Percentiles rank a stretch among this genome's conserved stretches.
Evolutionary conservation across 176 grass and related monocot genomes (phyloP).

Genomic region (Eragrostis curvula): DNA sequence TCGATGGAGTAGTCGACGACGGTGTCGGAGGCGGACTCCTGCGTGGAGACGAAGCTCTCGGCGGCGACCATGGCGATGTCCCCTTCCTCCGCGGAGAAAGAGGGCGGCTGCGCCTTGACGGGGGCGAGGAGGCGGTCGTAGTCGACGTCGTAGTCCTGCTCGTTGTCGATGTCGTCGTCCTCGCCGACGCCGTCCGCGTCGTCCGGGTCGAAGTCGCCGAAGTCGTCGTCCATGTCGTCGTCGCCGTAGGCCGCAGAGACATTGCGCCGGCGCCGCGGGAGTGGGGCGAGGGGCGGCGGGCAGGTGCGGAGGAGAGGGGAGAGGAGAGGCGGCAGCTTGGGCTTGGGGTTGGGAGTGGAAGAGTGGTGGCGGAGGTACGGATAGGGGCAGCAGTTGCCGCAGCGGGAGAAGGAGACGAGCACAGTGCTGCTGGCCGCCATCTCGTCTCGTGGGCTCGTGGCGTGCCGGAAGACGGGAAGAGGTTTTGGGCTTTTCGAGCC

Average conservation of each 20-base stretch:
- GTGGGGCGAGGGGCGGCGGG: neutral
- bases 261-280: constrained; percentile 16
- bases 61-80: constrained; percentile 71
- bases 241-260: constrained; percentile 54
- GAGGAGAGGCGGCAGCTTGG: neutral
- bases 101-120: constrained; percentile 8
- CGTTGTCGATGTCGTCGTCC: constrained; percentile 81
- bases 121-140: constrained; percentile 75
- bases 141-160: constrained; percentile 97
- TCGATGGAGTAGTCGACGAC: constrained; percentile 80
- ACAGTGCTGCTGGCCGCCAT: constrained; percentile 37
- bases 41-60: constrained; percentile 78
- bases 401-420: constrained; percentile 20
- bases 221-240: constrained; percentile 79
- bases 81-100: constrained; percentile 34
- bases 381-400: constrained; percentile 24
- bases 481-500: neutral
- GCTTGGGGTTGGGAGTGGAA: constrained; percentile 10
- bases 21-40: constrained; percentile 73
- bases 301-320: neutral
- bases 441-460: too few relatives aligned
- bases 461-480: neutral
- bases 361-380: neutral
- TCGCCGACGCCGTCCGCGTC: constrained; percentile 69
- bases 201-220: constrained; percentile 65